A percentile compares a stretch with the other conserved stretches of the same genome.
phyloP scores from a whole-genome alignment of 202 grass and related monocot species.

The Eragrostis tef region DNA sequence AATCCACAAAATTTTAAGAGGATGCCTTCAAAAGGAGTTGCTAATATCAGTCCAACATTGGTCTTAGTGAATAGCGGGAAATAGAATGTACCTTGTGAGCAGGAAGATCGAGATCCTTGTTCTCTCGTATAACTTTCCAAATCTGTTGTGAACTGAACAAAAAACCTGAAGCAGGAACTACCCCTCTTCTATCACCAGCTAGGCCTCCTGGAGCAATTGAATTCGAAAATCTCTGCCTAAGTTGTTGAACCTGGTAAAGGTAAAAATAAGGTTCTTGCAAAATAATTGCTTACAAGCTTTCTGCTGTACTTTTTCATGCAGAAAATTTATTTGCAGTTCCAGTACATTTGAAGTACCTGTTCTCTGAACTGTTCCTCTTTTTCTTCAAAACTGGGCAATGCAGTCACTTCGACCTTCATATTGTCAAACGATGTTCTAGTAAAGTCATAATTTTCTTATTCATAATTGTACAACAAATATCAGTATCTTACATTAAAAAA shows the following conservation, averaged over 20 bases:
- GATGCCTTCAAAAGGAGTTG: not conserved
- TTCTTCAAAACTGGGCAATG: constrained; percentile 93
- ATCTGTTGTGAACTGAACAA: constrained; percentile 96
- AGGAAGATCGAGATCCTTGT: constrained; percentile 97
- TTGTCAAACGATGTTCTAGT: constrained; percentile 38
- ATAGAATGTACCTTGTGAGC: constrained; percentile 84
- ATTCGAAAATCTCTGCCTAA: constrained; percentile 89
- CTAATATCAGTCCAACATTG: constrained; percentile 18
- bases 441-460: constrained; percentile 19
- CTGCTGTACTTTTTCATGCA: not conserved
- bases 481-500: constrained; percentile 78
- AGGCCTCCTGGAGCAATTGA: constrained; percentile 96
- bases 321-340: constrained; percentile 15
- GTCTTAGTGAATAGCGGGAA: constrained; percentile 6
- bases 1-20: not conserved
- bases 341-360: constrained; percentile 60
- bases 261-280: constrained; percentile 52
- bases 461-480: not conserved
- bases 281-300: constrained; percentile 11
- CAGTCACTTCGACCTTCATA: constrained; percentile 86
- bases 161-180: constrained; percentile 96
- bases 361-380: constrained; percentile 94
- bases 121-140: constrained; percentile 94
- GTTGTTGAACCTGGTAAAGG: constrained; percentile 74
- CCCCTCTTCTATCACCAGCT: constrained; percentile 91